Conservation (phyloP, 2,329 filamentous ascomycete genomes). For the Aspergillus hortae region DNA sequence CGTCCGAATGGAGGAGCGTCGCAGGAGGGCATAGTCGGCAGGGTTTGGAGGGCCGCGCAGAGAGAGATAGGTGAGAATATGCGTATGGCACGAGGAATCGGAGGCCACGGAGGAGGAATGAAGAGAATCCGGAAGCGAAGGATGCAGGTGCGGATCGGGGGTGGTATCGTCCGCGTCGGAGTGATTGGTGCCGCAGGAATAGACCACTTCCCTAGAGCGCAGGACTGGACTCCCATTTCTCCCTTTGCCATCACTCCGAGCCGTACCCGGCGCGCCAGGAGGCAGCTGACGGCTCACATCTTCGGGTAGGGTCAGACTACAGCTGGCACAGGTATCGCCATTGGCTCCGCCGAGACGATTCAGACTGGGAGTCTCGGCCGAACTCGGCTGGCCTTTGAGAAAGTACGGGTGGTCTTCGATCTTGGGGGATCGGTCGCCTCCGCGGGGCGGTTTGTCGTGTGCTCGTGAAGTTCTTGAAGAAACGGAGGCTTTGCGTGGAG, state of each 20-base stretch:
- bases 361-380: constrained; percentile 41
- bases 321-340: constrained; percentile 56
- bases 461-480: constrained; percentile 14
- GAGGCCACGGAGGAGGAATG: constrained; percentile 43
- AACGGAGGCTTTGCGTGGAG: constrained; percentile 13
- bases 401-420: constrained; percentile 54
- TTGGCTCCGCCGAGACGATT: constrained; percentile 44
- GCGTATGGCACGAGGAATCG: constrained; percentile 49
- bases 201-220: constrained; percentile 52
- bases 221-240: constrained; percentile 53
- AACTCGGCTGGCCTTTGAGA: constrained; percentile 33
- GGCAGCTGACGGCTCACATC: constrained; percentile 53
- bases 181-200: constrained; percentile 46
- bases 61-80: constrained; percentile 57
- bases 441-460: constrained; percentile 10
- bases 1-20: constrained; percentile 56
- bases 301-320: constrained; percentile 54
- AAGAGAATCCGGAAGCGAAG: constrained; percentile 37
- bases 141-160: constrained; percentile 32
- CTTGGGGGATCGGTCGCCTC: constrained; percentile 24
- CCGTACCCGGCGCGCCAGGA: constrained; percentile 50
- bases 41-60: constrained; percentile 54
- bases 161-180: constrained; percentile 33
- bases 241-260: constrained; percentile 46
- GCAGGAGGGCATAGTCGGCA: constrained; percentile 52